Evolutionary conservation across 1,284 basidiomycete genomes (phyloP).

Genomic region (Xerocomus nothofagi): DNA sequence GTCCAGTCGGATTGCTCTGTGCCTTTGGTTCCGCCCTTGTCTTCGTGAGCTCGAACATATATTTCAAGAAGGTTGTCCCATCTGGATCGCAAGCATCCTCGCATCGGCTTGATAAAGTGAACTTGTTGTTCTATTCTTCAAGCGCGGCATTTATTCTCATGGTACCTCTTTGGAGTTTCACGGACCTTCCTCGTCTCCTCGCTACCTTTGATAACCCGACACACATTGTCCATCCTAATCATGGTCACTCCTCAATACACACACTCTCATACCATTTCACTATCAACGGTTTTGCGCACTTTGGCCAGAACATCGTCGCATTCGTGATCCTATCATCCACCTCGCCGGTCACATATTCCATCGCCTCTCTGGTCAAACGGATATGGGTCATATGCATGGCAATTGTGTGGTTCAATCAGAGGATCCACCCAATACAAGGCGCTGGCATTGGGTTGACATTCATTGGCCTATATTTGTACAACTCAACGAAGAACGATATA

Average conservation of each 20-base stretch:
- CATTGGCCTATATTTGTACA: slow-evolving; percentile 93
- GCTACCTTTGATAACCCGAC: slow-evolving; percentile 41
- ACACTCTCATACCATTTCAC: slow-evolving; percentile 76
- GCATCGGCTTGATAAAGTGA: slow-evolving; percentile 94
- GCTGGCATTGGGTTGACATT: slow-evolving; percentile 90
- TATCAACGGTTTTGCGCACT: slow-evolving; percentile 94
- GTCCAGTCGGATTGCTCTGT: slow-evolving; percentile 80
- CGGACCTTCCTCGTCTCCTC: slow-evolving; percentile 73
- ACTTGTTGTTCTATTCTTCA: slow-evolving; percentile 95
- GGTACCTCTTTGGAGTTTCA: slow-evolving; percentile 91
- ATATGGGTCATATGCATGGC: slow-evolving; percentile 98
- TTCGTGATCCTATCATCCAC: slow-evolving; percentile 95
- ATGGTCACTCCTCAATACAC: slow-evolving; percentile 49
- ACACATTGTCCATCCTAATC: slow-evolving; percentile 50
- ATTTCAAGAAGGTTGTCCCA: slow-evolving; percentile 98
- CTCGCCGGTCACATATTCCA: slow-evolving; percentile 98
- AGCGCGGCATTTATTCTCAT: slow-evolving; percentile 91
- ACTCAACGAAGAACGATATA: slow-evolving; percentile 90
- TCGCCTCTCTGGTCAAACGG: slow-evolving; percentile 96
- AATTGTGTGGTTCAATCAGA: slow-evolving; percentile 95
- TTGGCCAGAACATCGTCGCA: slow-evolving; percentile 95
- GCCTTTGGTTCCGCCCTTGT: slow-evolving; percentile 94
- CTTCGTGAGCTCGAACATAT: slow-evolving; percentile 98
- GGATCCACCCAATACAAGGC: slow-evolving; percentile 82
- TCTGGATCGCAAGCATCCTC: slow-evolving; percentile 51